These are phyloP conservation scores for Dictyostelium brefeldianum DNA, from an alignment of 78 protist genomes.

Conservation along the genomic window DNA sequence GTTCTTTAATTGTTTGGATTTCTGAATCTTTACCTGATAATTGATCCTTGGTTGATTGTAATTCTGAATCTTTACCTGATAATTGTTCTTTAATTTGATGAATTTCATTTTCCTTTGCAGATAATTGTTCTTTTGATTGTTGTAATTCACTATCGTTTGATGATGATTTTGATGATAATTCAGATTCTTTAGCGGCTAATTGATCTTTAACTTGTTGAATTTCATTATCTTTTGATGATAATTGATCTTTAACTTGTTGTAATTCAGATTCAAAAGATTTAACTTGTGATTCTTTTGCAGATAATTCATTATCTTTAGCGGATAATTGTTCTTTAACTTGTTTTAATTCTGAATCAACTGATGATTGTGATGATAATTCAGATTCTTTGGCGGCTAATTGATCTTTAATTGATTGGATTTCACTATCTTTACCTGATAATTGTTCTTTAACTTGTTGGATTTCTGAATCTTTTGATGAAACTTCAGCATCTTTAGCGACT, in stretches of 20 bases:
- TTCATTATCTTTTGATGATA: not conserved
- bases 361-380: not conserved
- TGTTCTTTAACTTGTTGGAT: not conserved
- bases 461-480: not conserved
- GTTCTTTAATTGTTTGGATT: not conserved
- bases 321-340: not conserved
- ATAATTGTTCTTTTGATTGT: slow-evolving; percentile 9
- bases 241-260: not conserved
- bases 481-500: not conserved
- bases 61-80: not conserved
- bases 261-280: not conserved
- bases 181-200: not conserved
- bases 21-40: not conserved
- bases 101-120: not conserved
- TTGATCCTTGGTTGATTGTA: slow-evolving; percentile 3
- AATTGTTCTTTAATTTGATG: slow-evolving; percentile 11
- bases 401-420: not conserved
- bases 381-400: not conserved
- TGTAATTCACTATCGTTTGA: not conserved
- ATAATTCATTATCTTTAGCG: not conserved
- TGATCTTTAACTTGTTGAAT: not conserved
- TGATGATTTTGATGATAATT: not conserved
- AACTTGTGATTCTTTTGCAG: not conserved
- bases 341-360: not conserved
- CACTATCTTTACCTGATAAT: too few relatives aligned